Base-by-base conservation (phyloP, 2,329 filamentous ascomycete species). In the Diplodia intermedia region DNA sequence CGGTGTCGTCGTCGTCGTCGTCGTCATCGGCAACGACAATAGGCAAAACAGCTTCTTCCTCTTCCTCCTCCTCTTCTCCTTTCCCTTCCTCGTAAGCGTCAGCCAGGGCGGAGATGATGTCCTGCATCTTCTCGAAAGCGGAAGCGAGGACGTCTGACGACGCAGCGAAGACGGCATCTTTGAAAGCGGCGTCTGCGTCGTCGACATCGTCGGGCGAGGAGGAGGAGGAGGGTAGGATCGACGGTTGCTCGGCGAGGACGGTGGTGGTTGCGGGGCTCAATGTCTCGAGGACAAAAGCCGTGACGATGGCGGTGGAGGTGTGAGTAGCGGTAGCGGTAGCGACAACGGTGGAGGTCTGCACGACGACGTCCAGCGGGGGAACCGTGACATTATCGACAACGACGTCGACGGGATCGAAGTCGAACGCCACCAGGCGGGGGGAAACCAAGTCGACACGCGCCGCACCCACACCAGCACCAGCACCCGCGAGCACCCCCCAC, bases 291-390 rank as follows among this genome's bases (percentile, higher is more conserved):
- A 61, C 29, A 23, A 61, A 31, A 20, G 56, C 56, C 7, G 38
- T 49, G 20, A 29, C 11, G 18, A 38, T 49, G 1, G 56, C 43
- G 38, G 56, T 61, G 1, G 38, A 49, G 18, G 43, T 47, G 6
- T 20, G 43, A 0, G 43, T 47, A 20, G 40, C 40, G 5, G 40
- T 47, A 2, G 55, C 55, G 23, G 55, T 60, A 36, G 29, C 55
- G 1, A 18, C 43, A 5, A 23, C 18, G 36, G 36, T 47, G n/a
- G 36, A 23, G 5, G 43, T 50, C 18, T 36, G 31, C 9, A 52
- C 78, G 9, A 86, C 74, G 7, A 82, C 70, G 14, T 77, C 75
- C 31, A 8, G 8, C 31, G 31, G 31, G 8, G 18, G 26, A 14
- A 54, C 5, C 20, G 20, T 38, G 0, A 3, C 15, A 20, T 53